phyloP scores from a whole-genome alignment of 2,329 filamentous ascomycete species.

The Neonectria sp. region DNA sequence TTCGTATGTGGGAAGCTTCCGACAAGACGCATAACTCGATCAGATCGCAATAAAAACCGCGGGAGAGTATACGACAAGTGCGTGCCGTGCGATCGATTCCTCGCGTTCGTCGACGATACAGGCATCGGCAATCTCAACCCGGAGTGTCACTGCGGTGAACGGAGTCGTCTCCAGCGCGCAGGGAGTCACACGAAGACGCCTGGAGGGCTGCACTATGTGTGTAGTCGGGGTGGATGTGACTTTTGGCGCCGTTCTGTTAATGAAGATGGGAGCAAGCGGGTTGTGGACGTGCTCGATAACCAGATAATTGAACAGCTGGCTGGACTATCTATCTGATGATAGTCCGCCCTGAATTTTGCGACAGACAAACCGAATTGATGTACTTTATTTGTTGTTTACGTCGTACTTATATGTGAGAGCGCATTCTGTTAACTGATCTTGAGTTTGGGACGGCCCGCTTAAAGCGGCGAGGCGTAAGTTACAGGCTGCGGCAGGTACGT shows the following conservation, averaged over 20 bases:
- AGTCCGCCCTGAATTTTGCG: not conserved
- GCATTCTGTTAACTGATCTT: not conserved
- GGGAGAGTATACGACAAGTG: not conserved
- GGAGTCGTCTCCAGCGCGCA: not conserved
- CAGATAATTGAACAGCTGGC: not conserved
- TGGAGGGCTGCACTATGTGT: not conserved
- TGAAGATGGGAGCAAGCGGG: not conserved
- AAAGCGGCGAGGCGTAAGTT: not conserved
- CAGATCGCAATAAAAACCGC: not conserved
- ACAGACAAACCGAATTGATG: not conserved
- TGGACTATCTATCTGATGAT: not conserved
- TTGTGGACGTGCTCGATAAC: not conserved
- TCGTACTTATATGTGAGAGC: not conserved
- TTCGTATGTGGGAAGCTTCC: not conserved
- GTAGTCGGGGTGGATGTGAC: not conserved
- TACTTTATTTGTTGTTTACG: not conserved
- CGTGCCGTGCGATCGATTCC: not conserved
- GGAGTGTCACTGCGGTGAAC: not conserved
- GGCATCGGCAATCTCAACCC: not conserved
- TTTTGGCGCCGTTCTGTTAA: not conserved
- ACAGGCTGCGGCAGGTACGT: not conserved
- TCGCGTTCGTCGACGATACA: not conserved
- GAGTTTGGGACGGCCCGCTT: too few species aligned
- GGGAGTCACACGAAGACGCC: not conserved
- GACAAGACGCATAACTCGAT: not conserved